These are phyloP conservation scores for Boletus edulis DNA, from an alignment of 768 basidiomycete species.

Conservation along the genomic window DNA sequence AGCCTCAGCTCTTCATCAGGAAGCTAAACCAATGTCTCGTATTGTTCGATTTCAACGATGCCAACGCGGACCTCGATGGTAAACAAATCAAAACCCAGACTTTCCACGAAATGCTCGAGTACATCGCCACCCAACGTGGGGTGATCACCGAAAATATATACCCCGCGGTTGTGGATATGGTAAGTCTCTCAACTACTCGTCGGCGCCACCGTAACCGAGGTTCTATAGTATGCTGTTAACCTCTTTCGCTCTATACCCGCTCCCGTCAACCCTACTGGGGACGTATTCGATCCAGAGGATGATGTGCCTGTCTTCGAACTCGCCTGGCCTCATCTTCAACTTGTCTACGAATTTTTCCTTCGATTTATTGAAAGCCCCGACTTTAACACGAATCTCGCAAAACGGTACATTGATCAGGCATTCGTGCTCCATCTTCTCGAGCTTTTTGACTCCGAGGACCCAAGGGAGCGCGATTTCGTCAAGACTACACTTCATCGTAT, in stretches of 20 bases:
- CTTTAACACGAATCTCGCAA: slow-evolving; percentile 97
- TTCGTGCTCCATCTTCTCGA: slow-evolving; percentile 97
- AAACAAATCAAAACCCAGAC: slow-evolving; percentile 99
- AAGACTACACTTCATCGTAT: slow-evolving; percentile 99
- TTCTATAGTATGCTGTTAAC: slow-evolving; percentile 86
- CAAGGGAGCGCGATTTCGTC: slow-evolving; percentile 97
- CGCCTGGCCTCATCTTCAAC: slow-evolving; percentile 99
- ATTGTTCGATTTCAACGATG: slow-evolving; percentile 98
- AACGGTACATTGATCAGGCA: slow-evolving; percentile 93
- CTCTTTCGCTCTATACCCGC: slow-evolving; percentile 99
- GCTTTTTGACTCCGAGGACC: slow-evolving; percentile 98
- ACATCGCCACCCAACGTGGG: slow-evolving; percentile 93
- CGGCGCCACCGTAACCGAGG: slow-evolving; percentile 3
- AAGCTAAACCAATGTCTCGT: slow-evolving; percentile 97
- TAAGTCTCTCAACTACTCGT: slow-evolving; percentile 35
- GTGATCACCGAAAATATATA: slow-evolving; percentile 97
- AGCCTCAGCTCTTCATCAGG: slow-evolving; percentile 86
- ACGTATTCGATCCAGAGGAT: slow-evolving; percentile 99
- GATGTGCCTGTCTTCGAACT: slow-evolving; percentile 98
- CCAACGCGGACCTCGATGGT: slow-evolving; percentile 90
- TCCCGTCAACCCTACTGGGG: slow-evolving; percentile 96
- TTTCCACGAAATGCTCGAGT: slow-evolving; percentile 97
- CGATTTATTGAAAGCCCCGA: slow-evolving; percentile 97
- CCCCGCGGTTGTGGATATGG: slow-evolving; percentile 99
- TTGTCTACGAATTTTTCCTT: slow-evolving; percentile 99